These are phyloP conservation scores for Fusarium chaquense DNA, from an alignment of 2,329 filamentous ascomycete genomes.

Conservation along the genomic window DNA sequence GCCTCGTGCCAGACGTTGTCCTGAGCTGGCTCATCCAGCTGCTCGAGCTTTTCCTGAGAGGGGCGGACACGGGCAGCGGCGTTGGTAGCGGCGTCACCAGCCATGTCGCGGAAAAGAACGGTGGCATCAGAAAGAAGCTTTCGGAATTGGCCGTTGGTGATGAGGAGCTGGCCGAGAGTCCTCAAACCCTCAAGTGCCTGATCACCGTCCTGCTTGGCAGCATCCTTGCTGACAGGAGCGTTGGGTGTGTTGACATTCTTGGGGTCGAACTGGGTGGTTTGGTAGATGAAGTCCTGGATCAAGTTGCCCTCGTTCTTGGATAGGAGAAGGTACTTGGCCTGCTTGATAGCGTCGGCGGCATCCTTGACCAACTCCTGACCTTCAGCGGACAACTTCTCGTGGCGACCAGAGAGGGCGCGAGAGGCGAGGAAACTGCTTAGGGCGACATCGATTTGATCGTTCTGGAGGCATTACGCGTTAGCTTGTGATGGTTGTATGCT, in stretches of 20 bases:
- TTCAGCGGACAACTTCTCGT: constrained; percentile 82
- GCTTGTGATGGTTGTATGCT: neutral
- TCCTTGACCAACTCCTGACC: constrained; percentile 84
- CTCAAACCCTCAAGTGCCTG: constrained; percentile 86
- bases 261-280: constrained; percentile 80
- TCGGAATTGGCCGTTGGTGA: constrained; percentile 96
- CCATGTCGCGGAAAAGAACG: constrained; percentile 87
- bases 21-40: constrained; percentile 85
- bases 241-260: constrained; percentile 71
- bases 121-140: constrained; percentile 81
- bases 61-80: constrained; percentile 82
- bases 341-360: constrained; percentile 80
- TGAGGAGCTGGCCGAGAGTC: constrained; percentile 87
- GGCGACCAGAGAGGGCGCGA: constrained; percentile 75
- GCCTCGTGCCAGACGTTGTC: constrained; percentile 96
- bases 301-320: constrained; percentile 96
- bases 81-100: constrained; percentile 86
- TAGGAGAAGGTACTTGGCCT: constrained; percentile 86
- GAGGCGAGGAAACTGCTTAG: constrained; percentile 88
- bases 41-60: constrained; percentile 77
- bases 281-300: constrained; percentile 97
- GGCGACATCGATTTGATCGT: constrained; percentile 95
- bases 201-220: constrained; percentile 84
- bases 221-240: constrained; percentile 78
- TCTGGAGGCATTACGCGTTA: constrained; percentile 61